Base-by-base conservation (phyloP, 331 rosid species). In the Rosa hybrid region DNA sequence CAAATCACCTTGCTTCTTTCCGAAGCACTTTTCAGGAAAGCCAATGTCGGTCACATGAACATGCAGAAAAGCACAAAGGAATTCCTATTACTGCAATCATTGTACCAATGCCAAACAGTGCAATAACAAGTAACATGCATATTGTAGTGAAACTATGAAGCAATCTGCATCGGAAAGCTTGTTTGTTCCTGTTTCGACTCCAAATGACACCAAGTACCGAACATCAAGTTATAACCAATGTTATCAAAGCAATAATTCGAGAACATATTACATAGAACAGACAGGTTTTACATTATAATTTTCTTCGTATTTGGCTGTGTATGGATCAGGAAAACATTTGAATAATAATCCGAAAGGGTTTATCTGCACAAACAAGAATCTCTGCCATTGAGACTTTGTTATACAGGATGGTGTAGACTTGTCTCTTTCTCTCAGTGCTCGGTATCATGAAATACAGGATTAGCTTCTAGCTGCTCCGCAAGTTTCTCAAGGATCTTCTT, bases 381-480 rank as follows among this genome's bases (percentile, higher is more conserved):
- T 77, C 83, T 38, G 81, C 50, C 50, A 39, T 20, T 17, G 77
- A 60, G 51, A 56, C 6, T 56, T 54, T 5, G 59, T 51, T 44
- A 78, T 20, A 73, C 76, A 27, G 76, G 71, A 25, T 41, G 72
- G 72, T 50, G 39, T 42, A 18, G 23, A 39, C n/a, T 20, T 11
- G 64, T 38, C 73, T 69, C 56, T 56, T 72, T 46, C 23, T 34
- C 77, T 81, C 84, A 82, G 34, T 46, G 73, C 75, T 88, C 88
- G 57, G 68, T 77, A 56, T 85, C 96, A 81, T 90, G 89, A 86
- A 80, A 92, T 16, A 92, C 86, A 44, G 97, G 99, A 81, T 34
- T 90, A 8, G 79, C 84, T 87, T 96, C 93, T 27, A 96, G 98
- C 88, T 88, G 96, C 88, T 90, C 90, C 1, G 93, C 91, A 21